These are phyloP conservation scores for Colletotrichum camelliae DNA, from an alignment of 2,329 filamentous ascomycete genomes.

Conservation along the genomic window DNA sequence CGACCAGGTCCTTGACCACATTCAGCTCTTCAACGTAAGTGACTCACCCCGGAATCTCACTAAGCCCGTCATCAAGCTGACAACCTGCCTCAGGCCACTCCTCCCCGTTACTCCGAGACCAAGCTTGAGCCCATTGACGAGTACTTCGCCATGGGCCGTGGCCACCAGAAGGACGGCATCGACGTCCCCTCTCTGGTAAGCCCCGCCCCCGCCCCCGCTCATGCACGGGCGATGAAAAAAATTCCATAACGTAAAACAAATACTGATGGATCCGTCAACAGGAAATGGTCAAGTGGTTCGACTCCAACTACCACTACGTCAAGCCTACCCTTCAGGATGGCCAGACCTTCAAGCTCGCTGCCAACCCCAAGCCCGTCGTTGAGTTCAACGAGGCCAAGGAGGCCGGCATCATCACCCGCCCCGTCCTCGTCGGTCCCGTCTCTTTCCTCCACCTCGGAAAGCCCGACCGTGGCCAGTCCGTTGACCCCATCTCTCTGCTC, in stretches of 20 bases:
- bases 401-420: slow-evolving; percentile 89
- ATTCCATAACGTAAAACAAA: slow-evolving; percentile 32
- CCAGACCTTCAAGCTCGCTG: slow-evolving; percentile 90
- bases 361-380: slow-evolving; percentile 88
- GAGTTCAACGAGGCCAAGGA: slow-evolving; percentile 99
- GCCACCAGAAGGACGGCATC: slow-evolving; percentile 92
- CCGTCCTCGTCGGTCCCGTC: slow-evolving; percentile 93
- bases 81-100: slow-evolving; percentile 73
- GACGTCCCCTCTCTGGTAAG: slow-evolving; percentile 80
- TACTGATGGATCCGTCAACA: slow-evolving; percentile 8
- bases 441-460: slow-evolving; percentile 98
- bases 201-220: slow-evolving; percentile 11
- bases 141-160: slow-evolving; percentile 99
- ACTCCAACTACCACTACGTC: slow-evolving; percentile 99
- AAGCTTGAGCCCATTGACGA: slow-evolving; percentile 88
- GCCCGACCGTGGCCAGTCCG: slow-evolving; percentile 92
- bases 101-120: slow-evolving; percentile 92
- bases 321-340: slow-evolving; percentile 97
- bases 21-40: slow-evolving; percentile 94
- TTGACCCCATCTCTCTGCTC: slow-evolving; percentile 92
- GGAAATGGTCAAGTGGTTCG: slow-evolving; percentile 99
- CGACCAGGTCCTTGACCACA: slow-evolving; percentile 97
- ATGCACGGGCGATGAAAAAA: slow-evolving; percentile 39
- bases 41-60: background rate
- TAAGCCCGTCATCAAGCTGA: background rate